Base-by-base conservation (phyloP, 1,284 basidiomycete genomes). In the Microbotryum saponariae region DNA sequence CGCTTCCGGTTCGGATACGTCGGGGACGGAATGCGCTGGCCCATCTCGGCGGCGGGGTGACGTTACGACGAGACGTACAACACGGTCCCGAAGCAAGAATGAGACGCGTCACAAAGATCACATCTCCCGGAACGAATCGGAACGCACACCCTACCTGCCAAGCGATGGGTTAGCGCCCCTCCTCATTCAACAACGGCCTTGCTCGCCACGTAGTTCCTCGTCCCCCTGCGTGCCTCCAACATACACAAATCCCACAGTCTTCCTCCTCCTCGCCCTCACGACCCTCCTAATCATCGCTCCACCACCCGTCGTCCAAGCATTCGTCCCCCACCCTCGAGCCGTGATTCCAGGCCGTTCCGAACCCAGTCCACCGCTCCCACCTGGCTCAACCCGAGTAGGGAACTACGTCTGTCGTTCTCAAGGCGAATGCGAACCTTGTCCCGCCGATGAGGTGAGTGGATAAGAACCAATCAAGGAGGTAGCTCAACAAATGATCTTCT, bases 401-500 rank as follows among this genome's bases (percentile, higher is more conserved):
- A 61, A 65, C 45, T 65, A 56, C 52, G 46, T 60, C 18, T 65
- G 64, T 45, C 46, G 53, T 16, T 27, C 21, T n/a, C 51, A 54
- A 18, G 64, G 58, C 6, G 58, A 50, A 14, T 65, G 64, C 37
- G 23, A n/a, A 6, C 64, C 64, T 16, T 65, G 64, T 54, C 61
- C 64, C 1, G 37, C 54, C 2, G 29, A 21, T 20, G 64, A 60
- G n/a, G 64, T 62, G 6, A 49, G 60, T 31, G 31, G 8, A 31
- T 8, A 10, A 31, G 8, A 31, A 8, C 7, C 8, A 31, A 10
- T 2, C 31, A 9, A 31, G 8, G 31, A 31, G 31, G 7, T 27
- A 27, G 27, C 27, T 27, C 27, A 27, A 27, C 5, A 27, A 27
- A 27, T 27, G 23, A 21, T 21, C 53, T 37, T 31, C 7, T 31